Percentiles rank a stretch among this genome's conserved stretches.
phyloP scores from a whole-genome alignment of 2,329 filamentous ascomycete genomes.

The Diatrype stigma region DNA sequence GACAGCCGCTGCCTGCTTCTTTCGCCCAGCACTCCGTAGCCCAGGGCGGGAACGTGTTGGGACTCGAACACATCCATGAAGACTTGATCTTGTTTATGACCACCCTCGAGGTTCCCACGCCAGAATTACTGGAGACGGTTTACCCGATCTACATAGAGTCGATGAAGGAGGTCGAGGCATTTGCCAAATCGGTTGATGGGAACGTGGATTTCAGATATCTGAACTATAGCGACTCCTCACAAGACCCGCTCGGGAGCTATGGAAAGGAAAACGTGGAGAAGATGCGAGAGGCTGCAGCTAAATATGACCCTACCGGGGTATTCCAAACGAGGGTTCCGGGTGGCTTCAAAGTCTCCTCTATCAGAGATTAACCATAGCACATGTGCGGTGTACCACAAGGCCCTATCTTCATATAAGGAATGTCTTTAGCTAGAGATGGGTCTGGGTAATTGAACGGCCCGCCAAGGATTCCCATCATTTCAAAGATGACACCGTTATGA shows the following conservation, averaged over 20 bases:
- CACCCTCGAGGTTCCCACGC: not conserved
- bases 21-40: not conserved
- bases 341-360: not conserved
- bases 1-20: not conserved
- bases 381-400: no score
- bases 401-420: no score
- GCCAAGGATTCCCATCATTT: no score
- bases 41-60: conserved; percentile 1
- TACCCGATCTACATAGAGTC: not conserved
- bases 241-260: conserved; percentile 1
- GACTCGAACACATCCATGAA: not conserved
- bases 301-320: not conserved
- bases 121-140: not conserved
- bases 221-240: conserved; percentile 1
- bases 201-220: not conserved
- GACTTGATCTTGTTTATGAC: no score
- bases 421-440: no score
- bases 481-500: no score
- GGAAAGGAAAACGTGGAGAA: not conserved
- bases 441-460: no score
- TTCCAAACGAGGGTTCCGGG: not conserved
- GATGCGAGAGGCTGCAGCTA: conserved; percentile 1
- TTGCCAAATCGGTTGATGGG: conserved; percentile 1
- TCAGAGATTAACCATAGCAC: no score
- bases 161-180: not conserved